phyloP scores from a whole-genome alignment of 2,329 filamentous ascomycete species.

The Ilyonectria sp. region DNA sequence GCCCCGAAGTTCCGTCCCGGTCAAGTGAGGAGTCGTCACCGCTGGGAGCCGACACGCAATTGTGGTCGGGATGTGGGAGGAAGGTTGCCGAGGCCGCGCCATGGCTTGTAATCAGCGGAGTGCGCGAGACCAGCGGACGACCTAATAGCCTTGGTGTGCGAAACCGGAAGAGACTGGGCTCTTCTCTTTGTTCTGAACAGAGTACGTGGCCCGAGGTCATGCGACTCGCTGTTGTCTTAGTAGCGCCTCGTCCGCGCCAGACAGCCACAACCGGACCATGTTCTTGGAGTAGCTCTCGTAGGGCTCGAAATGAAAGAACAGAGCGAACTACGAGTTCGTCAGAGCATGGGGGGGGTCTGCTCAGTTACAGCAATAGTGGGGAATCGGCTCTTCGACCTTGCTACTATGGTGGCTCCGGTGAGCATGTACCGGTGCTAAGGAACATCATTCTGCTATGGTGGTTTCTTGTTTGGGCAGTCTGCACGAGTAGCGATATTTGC shows the following conservation, averaged over 20 bases:
- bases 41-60: slow-evolving; percentile 23
- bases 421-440: slow-evolving; percentile 9
- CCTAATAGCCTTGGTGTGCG: background rate
- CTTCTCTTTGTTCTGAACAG: background rate
- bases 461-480: slow-evolving; percentile 1
- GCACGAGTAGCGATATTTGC: background rate
- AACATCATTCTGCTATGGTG: background rate
- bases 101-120: slow-evolving; percentile 2
- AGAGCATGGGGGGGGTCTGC: slow-evolving; percentile 17
- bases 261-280: background rate
- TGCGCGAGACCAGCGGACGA: slow-evolving; percentile 1
- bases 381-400: slow-evolving; percentile 21
- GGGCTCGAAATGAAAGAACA: background rate
- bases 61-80: slow-evolving; percentile 20
- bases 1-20: slow-evolving; percentile 2
- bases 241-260: background rate
- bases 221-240: slow-evolving; percentile 8
- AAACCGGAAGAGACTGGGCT: background rate
- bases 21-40: slow-evolving; percentile 22
- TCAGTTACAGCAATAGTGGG: slow-evolving; percentile 25
- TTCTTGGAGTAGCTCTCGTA: background rate
- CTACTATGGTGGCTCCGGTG: background rate
- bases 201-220: slow-evolving; percentile 13
- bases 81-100: background rate
- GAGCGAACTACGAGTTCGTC: slow-evolving; percentile 8